These are phyloP conservation scores for Vanilla planifolia DNA, from an alignment of 106 monocot genomes.

Conservation along the genomic window DNA sequence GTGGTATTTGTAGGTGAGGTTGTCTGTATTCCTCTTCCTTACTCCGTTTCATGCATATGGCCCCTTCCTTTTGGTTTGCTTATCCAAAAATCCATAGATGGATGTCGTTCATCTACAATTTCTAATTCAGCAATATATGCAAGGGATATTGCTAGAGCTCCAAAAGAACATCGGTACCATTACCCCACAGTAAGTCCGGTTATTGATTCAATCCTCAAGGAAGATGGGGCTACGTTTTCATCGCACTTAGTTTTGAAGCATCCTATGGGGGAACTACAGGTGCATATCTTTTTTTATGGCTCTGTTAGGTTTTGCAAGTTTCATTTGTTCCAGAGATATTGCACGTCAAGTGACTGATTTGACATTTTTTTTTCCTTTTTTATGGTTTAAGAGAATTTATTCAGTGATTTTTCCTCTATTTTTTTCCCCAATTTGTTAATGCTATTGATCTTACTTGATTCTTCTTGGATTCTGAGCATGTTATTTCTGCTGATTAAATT, in stretches of 20 bases:
- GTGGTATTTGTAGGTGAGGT: constrained; percentile 54
- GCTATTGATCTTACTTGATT: not conserved
- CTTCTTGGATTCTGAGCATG: not conserved
- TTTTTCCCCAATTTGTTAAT: not conserved
- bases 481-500: not conserved
- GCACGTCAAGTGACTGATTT: not conserved
- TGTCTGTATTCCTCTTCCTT: constrained; percentile 58
- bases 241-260: constrained; percentile 87
- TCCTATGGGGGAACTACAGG: constrained; percentile 91
- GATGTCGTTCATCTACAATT: constrained; percentile 29
- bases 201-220: constrained; percentile 40
- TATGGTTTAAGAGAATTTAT: constrained; percentile 1
- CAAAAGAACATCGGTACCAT: constrained; percentile 42
- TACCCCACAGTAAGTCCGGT: constrained; percentile 23
- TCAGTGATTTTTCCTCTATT: not conserved
- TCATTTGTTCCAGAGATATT: not conserved
- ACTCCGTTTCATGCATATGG: constrained; percentile 63
- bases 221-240: constrained; percentile 30
- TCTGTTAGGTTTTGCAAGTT: not conserved
- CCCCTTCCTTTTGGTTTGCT: constrained; percentile 85
- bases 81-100: constrained; percentile 65
- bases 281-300: constrained; percentile 9
- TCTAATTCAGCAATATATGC: constrained; percentile 44
- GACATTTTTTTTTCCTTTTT: not conserved
- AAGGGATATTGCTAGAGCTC: constrained; percentile 46